Percentiles rank a stretch among this genome's conserved stretches.
Evolutionary conservation across 768 basidiomycete genomes (phyloP).

Genomic region (Leucogyrophana mollusca): DNA sequence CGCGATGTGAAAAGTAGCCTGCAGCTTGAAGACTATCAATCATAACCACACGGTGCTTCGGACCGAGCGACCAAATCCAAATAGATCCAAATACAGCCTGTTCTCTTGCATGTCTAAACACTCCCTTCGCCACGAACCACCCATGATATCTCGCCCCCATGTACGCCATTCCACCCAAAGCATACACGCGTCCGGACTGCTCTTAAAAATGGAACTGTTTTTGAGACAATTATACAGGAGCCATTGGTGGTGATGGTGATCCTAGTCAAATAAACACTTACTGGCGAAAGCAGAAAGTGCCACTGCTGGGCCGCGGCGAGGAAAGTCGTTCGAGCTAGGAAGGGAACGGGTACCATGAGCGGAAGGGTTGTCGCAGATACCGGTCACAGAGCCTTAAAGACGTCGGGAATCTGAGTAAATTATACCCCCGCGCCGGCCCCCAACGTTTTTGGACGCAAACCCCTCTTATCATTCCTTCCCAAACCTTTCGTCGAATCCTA

Average conservation of each 20-base stretch:
- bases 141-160: slow-evolving; percentile 77
- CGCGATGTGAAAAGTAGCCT: too few relatives aligned
- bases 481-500: background rate
- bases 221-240: slow-evolving; percentile 77
- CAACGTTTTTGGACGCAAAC: too few relatives aligned
- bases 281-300: slow-evolving; percentile 59
- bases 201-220: slow-evolving; percentile 77
- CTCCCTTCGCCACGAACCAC: slow-evolving; percentile 74
- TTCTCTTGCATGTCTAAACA: slow-evolving; percentile 77
- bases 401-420: slow-evolving; percentile 60
- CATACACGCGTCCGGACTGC: slow-evolving; percentile 82
- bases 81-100: too few relatives aligned
- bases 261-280: slow-evolving; percentile 39
- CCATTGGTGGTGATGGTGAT: slow-evolving; percentile 63
- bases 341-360: slow-evolving; percentile 74
- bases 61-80: too few relatives aligned
- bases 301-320: slow-evolving; percentile 85
- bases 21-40: too few relatives aligned
- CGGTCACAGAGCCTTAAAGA: slow-evolving; percentile 72
- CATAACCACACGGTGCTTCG: too few relatives aligned
- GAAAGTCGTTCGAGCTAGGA: slow-evolving; percentile 77
- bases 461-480: too few relatives aligned
- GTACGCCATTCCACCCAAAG: slow-evolving; percentile 79
- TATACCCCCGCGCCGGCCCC: too few relatives aligned
- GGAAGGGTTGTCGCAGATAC: slow-evolving; percentile 60